Percentiles rank a stretch among this genome's conserved stretches.
phyloP scores from a whole-genome alignment of 768 basidiomycete species.

The Rhodosporidiobolus sp. region DNA sequence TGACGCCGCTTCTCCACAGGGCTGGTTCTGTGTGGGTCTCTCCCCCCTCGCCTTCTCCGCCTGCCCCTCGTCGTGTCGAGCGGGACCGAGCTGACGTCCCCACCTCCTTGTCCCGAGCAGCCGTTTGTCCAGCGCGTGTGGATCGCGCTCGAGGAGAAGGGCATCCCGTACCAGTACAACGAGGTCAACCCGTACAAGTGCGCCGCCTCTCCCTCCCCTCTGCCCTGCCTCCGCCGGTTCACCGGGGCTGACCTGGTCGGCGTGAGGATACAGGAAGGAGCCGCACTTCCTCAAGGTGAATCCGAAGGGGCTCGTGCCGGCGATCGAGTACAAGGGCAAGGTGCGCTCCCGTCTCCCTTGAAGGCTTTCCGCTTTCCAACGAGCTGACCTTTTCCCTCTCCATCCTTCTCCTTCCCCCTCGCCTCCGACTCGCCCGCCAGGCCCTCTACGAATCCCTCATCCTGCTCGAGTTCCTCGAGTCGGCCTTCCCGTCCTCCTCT shows the following conservation, averaged over 20 bases:
- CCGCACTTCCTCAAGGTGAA: slow-evolving; percentile 73
- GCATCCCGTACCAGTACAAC: slow-evolving; percentile 73
- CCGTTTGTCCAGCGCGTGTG: slow-evolving; percentile 80
- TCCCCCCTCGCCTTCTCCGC: not conserved
- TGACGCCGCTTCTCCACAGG: not conserved
- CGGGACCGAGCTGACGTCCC: not conserved
- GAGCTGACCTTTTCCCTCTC: not conserved
- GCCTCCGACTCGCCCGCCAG: slow-evolving; percentile 44
- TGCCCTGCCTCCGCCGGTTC: not conserved
- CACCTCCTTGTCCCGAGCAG: slow-evolving; percentile 55
- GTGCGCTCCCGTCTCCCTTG: slow-evolving; percentile 59
- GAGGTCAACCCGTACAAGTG: slow-evolving; percentile 53
- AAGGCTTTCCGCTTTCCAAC: not conserved
- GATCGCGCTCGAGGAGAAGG: slow-evolving; percentile 68
- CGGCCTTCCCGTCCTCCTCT: slow-evolving; percentile 5
- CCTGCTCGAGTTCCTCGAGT: slow-evolving; percentile 35
- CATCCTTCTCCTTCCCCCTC: slow-evolving; percentile 44
- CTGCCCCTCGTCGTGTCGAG: not conserved
- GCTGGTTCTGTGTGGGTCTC: not conserved
- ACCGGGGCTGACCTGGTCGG: too few relatives aligned
- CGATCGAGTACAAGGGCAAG: slow-evolving; percentile 50
- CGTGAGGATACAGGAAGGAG: slow-evolving; percentile 54
- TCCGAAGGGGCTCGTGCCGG: slow-evolving; percentile 76
- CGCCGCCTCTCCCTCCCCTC: too few relatives aligned
- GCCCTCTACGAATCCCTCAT: slow-evolving; percentile 68